Conservation (phyloP, 2,329 filamentous ascomycete genomes). For the Periconia macrospinosa region DNA sequence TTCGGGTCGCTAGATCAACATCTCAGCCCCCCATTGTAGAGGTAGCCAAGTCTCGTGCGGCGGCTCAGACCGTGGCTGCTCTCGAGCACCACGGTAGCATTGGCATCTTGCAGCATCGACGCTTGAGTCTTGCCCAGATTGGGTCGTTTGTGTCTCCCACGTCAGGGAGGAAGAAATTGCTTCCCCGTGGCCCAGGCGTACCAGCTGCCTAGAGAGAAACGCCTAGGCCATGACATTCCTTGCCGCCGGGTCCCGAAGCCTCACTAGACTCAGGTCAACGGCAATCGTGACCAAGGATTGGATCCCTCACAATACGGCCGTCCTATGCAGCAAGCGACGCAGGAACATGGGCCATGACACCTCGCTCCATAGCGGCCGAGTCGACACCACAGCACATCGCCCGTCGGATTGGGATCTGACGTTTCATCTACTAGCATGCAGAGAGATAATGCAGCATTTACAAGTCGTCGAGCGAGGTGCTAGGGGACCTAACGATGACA, state of each 20-base stretch:
- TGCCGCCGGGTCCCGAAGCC: conserved; percentile 35
- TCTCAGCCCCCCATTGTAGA: conserved; percentile 49
- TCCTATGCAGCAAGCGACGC: conserved; percentile 42
- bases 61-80: conserved; percentile 48
- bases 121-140: conserved; percentile 46
- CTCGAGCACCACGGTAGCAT: conserved; percentile 50
- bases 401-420: conserved; percentile 35
- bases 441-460: conserved; percentile 15
- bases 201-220: conserved; percentile 39
- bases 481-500: neutral
- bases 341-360: conserved; percentile 47
- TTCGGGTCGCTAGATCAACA: conserved; percentile 42
- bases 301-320: conserved; percentile 25
- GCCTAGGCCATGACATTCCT: conserved; percentile 42
- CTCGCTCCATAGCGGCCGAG: conserved; percentile 35
- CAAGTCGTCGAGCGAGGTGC: neutral
- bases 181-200: conserved; percentile 37
- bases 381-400: conserved; percentile 40
- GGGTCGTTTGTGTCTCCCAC: conserved; percentile 46
- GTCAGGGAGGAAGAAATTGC: conserved; percentile 43
- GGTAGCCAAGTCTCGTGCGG: conserved; percentile 41
- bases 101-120: conserved; percentile 51
- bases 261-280: conserved; percentile 20
- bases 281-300: conserved; percentile 28
- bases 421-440: conserved; percentile 43